A percentile compares a stretch with the other conserved stretches of the same genome.
Evolutionary conservation across 805 yeast genomes (phyloP).

Genomic region (Wickerhamomyces hampshirensis): DNA sequence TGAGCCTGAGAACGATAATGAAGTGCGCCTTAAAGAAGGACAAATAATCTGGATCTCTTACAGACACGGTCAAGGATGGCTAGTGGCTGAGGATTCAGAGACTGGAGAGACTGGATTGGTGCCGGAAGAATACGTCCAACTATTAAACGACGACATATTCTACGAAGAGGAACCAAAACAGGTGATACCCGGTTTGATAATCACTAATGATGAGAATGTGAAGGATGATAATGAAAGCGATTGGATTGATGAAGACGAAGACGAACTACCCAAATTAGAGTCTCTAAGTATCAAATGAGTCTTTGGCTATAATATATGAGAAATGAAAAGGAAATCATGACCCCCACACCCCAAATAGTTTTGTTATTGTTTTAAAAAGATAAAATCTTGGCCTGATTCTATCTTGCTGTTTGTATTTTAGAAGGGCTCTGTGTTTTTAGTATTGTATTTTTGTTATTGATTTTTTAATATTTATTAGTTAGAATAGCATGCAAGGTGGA

Average conservation of each 20-base stretch:
- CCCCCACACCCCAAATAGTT: no score
- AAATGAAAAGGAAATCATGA: no score
- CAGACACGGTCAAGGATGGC: constrained; percentile 98
- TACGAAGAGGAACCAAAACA: constrained; percentile 4
- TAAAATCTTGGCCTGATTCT: no score
- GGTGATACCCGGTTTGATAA: constrained; percentile 2
- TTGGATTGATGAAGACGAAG: constrained; percentile 30
- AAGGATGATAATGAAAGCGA: constrained; percentile 12
- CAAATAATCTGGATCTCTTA: constrained; percentile 82
- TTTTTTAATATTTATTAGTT: no score
- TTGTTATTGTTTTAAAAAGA: no score
- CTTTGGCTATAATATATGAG: neutral
- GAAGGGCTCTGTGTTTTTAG: no score
- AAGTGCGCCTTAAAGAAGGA: constrained; percentile 70
- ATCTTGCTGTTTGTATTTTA: no score
- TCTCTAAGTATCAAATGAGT: constrained; percentile 7
- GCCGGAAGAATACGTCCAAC: constrained; percentile 89
- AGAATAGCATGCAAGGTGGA: no score
- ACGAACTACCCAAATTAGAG: constrained; percentile 10
- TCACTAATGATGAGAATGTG: constrained; percentile 5
- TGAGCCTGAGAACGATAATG: constrained; percentile 91
- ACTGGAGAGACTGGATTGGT: constrained; percentile 86
- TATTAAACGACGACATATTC: constrained; percentile 18
- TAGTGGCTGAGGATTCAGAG: constrained; percentile 77
- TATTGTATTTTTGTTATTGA: no score